A percentile compares a stretch with the other conserved stretches of the same genome.
Conservation (phyloP, 2,329 filamentous ascomycete genomes). For the Phyllosticta citribraziliensis region DNA sequence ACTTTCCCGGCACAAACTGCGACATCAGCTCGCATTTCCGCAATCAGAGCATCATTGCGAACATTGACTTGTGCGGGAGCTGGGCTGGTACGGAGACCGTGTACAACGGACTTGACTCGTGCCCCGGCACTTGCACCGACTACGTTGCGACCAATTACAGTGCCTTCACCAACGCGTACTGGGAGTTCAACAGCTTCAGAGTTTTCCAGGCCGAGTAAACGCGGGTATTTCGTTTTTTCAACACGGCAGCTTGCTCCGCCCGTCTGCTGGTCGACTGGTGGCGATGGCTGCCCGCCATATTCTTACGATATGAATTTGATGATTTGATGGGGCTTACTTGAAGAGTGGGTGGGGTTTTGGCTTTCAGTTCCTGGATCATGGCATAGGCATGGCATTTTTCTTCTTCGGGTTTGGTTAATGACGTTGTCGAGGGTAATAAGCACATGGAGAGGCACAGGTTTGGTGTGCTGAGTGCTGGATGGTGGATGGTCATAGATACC, state of each 20-base stretch:
- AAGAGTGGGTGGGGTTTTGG: not conserved
- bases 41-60: conserved; percentile 10
- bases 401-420: not conserved
- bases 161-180: conserved; percentile 23
- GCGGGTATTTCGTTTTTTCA: too few species aligned
- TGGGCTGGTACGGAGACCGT: conserved; percentile 5
- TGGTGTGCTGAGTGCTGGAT: not conserved
- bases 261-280: not conserved
- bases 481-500: not conserved
- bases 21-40: conserved; percentile 7
- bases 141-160: conserved; percentile 23
- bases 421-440: not conserved
- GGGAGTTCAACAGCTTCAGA: conserved; percentile 22
- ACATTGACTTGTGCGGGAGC: conserved; percentile 8
- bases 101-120: conserved; percentile 2
- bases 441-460: not conserved
- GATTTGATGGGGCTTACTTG: not conserved
- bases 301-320: not conserved
- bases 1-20: conserved; percentile 10
- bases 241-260: not conserved
- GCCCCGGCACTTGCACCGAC: conserved; percentile 24
- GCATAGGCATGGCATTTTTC: not conserved
- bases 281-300: not conserved
- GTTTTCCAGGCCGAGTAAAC: not conserved
- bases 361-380: not conserved